Evolutionary conservation across 108 stramenopile species (phyloP).

Genomic region (Mayamaea pseudoterrestris): DNA sequence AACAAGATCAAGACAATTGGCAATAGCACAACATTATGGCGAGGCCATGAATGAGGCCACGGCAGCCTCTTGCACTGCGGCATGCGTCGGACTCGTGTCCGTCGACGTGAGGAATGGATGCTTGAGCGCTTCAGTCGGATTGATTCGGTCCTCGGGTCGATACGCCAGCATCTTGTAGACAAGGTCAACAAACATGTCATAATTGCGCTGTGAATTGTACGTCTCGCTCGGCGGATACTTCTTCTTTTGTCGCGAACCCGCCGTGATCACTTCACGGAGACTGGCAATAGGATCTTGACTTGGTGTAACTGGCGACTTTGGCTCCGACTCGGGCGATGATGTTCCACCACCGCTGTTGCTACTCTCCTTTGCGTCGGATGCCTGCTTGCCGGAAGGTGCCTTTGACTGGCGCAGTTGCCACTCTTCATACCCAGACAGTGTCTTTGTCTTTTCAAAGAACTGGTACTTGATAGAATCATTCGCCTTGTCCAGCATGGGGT

Average conservation of each 20-base stretch:
- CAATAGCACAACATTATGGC: neutral
- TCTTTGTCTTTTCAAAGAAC: conserved; percentile 53
- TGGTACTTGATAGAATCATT: conserved; percentile 61
- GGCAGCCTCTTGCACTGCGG: neutral
- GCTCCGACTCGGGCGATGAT: conserved; percentile 5
- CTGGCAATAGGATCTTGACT: conserved; percentile 53
- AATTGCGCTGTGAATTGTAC: conserved; percentile 64
- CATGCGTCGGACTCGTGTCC: neutral
- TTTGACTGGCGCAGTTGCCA: conserved; percentile 36
- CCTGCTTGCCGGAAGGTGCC: conserved; percentile 8
- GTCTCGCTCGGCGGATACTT: conserved; percentile 55
- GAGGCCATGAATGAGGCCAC: neutral
- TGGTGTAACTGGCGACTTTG: conserved; percentile 30
- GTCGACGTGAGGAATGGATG: conserved; percentile 75
- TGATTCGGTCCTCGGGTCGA: conserved; percentile 65
- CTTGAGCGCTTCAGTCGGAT: conserved; percentile 67
- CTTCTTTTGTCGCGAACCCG: conserved; percentile 53
- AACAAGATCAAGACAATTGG: neutral
- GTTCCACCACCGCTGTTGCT: conserved; percentile 11
- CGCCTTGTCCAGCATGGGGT: conserved; percentile 52
- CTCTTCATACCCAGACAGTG: conserved; percentile 26
- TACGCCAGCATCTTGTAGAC: conserved; percentile 83
- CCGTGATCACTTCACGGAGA: conserved; percentile 61
- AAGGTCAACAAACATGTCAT: conserved; percentile 87
- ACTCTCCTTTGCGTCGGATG: conserved; percentile 6